Base-by-base conservation (phyloP, 129 eudicot species). In the Daucus carota region DNA sequence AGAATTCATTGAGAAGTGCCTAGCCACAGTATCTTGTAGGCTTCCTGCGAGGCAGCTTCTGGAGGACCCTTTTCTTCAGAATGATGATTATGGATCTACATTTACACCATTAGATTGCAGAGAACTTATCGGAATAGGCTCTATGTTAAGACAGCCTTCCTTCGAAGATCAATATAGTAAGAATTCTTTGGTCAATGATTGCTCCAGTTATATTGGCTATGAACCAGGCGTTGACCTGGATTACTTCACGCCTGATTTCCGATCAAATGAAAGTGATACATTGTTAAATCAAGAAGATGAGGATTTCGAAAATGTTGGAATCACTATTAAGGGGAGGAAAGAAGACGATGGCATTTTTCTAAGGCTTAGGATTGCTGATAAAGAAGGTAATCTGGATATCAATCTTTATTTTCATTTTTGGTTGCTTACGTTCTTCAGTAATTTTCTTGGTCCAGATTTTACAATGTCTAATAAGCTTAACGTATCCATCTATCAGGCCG, bases 41-140 rank as follows among this genome's bases (percentile, higher is more conserved):
- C 85, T 84, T 26, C 74, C 97, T 4, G 98, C 98, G 41, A 84
- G 76, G 78, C 93, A 90, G 85, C 91, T 93, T 43, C 90, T 93
- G 22, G 80, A 79, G 68, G 98, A 93, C 82, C 97, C 98, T 6
- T 93, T 93, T 75, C 97, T 93, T 69, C 92, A 80, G 74, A 77
- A 67, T 29, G 90, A 90, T 73, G 90, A 84, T 78, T 86, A 73
- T 75, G 87, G 75, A 28, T 86, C 75, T 73, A 88, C 82, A 52
- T 73, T 83, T 60, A 82, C 85, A 76, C 78, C 85, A 24, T 60
- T 86, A 10, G 83, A 84, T 31, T 80, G 84, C 66, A 75, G 82
- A 76, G 91, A 89, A 48, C 86, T 86, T 77, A 87, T 84, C 24
- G 86, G 85, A 74, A 69, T 81, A 13, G 80, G 76, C 33, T 85